Evolutionary conservation across 176 grass and related monocot genomes (phyloP).

Genomic region (Secale cereale): DNA sequence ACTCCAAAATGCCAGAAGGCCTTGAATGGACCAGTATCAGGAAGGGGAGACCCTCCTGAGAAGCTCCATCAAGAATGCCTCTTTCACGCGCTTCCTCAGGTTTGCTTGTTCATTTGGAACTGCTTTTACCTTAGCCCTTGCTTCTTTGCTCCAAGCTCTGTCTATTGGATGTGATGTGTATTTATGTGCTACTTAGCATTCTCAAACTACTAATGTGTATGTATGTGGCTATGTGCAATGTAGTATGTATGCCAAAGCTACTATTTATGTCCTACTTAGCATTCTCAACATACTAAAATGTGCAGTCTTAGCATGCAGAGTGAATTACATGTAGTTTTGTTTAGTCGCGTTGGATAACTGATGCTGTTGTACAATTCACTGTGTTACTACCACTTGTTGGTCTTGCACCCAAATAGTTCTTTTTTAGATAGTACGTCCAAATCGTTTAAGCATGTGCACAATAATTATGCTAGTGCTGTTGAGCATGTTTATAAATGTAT

Average conservation of each 20-base stretch:
- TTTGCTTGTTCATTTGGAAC: slow-evolving; percentile 23
- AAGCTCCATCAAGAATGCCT: slow-evolving; percentile 24
- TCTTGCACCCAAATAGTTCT: not conserved
- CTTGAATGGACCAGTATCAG: slow-evolving; percentile 17
- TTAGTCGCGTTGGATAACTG: not conserved
- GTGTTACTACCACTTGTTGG: not conserved
- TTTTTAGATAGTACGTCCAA: not conserved
- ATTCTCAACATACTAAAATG: not conserved
- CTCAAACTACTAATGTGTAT: not conserved
- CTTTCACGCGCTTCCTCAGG: slow-evolving; percentile 8
- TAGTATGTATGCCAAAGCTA: not conserved
- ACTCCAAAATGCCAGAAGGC: slow-evolving; percentile 18
- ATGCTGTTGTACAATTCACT: not conserved
- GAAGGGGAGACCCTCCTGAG: slow-evolving; percentile 20
- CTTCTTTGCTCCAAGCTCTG: not conserved
- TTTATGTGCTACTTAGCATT: not conserved
- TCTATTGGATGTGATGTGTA: not conserved
- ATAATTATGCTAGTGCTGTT: not conserved
- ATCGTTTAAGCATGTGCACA: not conserved
- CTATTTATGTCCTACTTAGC: not conserved
- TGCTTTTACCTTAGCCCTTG: not conserved
- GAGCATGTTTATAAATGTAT: not conserved
- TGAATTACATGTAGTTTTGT: not conserved
- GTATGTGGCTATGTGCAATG: not conserved
- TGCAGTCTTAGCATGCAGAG: not conserved